These are phyloP conservation scores for Hygrocybe coccinea DNA, from an alignment of 768 basidiomycete genomes.

Conservation along the genomic window DNA sequence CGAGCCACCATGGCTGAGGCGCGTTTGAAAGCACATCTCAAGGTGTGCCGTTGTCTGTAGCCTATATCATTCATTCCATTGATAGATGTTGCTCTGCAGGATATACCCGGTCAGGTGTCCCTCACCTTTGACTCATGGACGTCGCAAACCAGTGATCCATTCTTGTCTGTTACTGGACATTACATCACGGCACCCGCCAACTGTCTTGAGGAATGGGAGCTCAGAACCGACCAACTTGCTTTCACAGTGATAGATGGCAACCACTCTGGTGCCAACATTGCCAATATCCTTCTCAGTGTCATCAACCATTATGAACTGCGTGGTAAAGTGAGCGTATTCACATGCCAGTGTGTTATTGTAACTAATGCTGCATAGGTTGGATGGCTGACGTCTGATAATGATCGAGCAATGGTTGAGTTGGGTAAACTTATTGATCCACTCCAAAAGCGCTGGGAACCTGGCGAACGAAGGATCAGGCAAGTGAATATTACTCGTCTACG, in stretches of 20 bases:
- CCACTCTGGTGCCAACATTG: slow-evolving; percentile 20
- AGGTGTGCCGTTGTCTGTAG: not conserved
- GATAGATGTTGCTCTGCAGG: not conserved
- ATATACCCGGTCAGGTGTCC: slow-evolving; percentile 8
- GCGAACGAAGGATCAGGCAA: slow-evolving; percentile 19
- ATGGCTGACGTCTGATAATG: slow-evolving; percentile 30
- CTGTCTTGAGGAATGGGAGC: slow-evolving; percentile 4
- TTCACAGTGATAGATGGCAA: slow-evolving; percentile 9
- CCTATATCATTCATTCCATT: not conserved
- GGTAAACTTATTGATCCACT: slow-evolving; percentile 12
- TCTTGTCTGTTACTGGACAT: slow-evolving; percentile 17
- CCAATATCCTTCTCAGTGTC: slow-evolving; percentile 7
- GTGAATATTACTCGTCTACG: not conserved
- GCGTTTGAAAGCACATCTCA: slow-evolving; percentile 2
- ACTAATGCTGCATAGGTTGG: slow-evolving; percentile 19
- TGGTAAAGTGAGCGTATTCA: slow-evolving; percentile 17
- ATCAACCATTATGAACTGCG: slow-evolving; percentile 18
- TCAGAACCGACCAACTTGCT: slow-evolving; percentile 10
- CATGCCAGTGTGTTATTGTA: not conserved
- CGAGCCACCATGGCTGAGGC: slow-evolving; percentile 6
- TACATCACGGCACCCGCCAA: slow-evolving; percentile 11
- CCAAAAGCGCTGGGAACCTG: slow-evolving; percentile 19
- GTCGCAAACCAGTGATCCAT: slow-evolving; percentile 14
- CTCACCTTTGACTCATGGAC: slow-evolving; percentile 18
- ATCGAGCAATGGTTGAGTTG: slow-evolving; percentile 20